Evolutionary conservation across 2,329 filamentous ascomycete species (phyloP).

Genomic region (Clarireedia paspali): DNA sequence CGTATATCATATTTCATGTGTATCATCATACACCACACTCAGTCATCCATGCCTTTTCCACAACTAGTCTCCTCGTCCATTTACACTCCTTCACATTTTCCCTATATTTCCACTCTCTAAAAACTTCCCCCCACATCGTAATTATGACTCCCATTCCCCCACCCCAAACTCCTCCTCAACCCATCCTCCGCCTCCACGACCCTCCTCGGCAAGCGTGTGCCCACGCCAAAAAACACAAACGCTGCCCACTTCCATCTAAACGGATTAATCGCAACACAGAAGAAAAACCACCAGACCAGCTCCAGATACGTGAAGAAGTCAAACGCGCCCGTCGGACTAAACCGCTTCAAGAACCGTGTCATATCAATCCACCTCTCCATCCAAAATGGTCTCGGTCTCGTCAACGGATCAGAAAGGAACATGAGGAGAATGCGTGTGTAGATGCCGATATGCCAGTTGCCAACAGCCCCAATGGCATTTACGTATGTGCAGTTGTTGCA

Average conservation of each 20-base stretch:
- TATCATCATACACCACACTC: background rate
- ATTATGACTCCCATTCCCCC: constrained; percentile 1
- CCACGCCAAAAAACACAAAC: constrained; percentile 75
- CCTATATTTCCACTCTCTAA: background rate
- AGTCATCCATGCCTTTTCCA: background rate
- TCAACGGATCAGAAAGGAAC: constrained; percentile 74
- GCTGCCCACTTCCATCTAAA: constrained; percentile 87
- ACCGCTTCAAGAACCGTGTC: constrained; percentile 62
- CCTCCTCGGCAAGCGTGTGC: constrained; percentile 54
- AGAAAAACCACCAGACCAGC: constrained; percentile 77
- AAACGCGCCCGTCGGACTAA: constrained; percentile 67
- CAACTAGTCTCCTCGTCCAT: background rate
- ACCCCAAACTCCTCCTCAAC: background rate
- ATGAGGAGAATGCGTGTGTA: constrained; percentile 81
- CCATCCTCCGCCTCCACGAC: constrained; percentile 57
- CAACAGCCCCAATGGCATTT: constrained; percentile 71
- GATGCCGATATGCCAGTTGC: constrained; percentile 85
- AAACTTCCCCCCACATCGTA: constrained; percentile 1
- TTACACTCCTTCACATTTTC: background rate
- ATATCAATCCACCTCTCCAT: constrained; percentile 87
- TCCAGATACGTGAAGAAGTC: constrained; percentile 89
- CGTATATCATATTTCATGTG: no score
- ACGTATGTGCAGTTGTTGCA: constrained; percentile 76
- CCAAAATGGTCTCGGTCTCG: constrained; percentile 61
- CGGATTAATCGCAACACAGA: constrained; percentile 71